Evolutionary conservation across 2,329 filamentous ascomycete genomes (phyloP), one percentile per base, ranked within the genome.

Genomic region (Talaromyces sp.): DNA sequence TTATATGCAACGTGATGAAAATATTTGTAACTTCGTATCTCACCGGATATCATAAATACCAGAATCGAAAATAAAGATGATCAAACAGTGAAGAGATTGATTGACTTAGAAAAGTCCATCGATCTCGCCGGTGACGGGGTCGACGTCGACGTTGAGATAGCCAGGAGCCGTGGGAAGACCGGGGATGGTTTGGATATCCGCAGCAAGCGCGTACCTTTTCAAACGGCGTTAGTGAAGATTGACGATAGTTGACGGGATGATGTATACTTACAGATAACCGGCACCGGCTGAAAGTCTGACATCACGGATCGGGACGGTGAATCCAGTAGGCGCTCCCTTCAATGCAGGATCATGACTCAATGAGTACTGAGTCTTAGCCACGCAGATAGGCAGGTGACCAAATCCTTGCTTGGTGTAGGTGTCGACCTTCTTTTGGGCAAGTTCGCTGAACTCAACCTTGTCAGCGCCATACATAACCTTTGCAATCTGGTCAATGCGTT

Each of bases 341-440:
- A 97, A 81, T 10, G 89, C 86, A 2, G 93, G 88, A 73, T 99
- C 91, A 75, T 97, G 93, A 59, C 89, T 94, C 51, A 99, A 82
- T 35, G 90, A 96, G 79, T 99, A 99, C 75, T 99, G 94, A 13
- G 94, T 99, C 86, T 99, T 99, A 62, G 94, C 94, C 64, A 97
- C 84, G 74, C 94, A 99, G 70, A 97, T 96, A 36, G 94, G 94
- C 63, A 99, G 79, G 74, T 96, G 91, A 21, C 88, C 89, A 68
- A 93, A 95, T 46, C 94, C 94, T 75, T 97, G 94, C 71, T 85
- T 85, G 33, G 89, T 92, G 77, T 97, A 99, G 7, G 87, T 92
- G 71, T 97, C 92, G 63, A 97, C 89, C 84, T 99, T 97, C 79
- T 91, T 90, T 79, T 95, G 91, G 0, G 94, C 94, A 53, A 94